Base-by-base conservation (phyloP, 306 rosid species). In the Fagus crenata region DNA sequence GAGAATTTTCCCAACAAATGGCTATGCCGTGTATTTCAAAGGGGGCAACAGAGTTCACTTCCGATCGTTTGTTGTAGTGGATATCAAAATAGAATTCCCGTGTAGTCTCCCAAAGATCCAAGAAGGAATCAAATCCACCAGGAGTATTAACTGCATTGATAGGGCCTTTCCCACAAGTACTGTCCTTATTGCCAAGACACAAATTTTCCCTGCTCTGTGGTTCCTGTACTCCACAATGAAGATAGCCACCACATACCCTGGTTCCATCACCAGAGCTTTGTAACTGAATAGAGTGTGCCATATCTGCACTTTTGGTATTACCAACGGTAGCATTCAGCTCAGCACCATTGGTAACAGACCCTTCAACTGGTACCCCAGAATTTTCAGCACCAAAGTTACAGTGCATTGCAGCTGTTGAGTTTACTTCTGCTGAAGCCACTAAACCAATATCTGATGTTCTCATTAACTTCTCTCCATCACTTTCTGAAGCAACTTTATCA, bases 21-120 rank as follows among this genome's bases (percentile, higher is more conserved):
- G 98, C 98, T 39, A 95, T 80, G 73, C 98, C 98, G 22, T 87
- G 90, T 75, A 95, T 71, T 85, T 95, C 97, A 37, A 92, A 95
- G 46, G 89, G 88, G 73, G 87, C 87, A 79, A 69, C 77, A 82
- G 97, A 80, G 81, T 86, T 91, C 76, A 92, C 78, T 70, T 85
- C 93, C 53, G 83, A 83, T 71, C 92, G 85, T 82, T 89, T 90
- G 81, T 83, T 86, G 81, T 89, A 87, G 82, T 95, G 90, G 69
- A 95, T 85, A 86, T 92, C 98, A 74, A 95, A 92, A 81, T 63
- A 90, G 87, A 95, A 95, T 82, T 90, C 97, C 8, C 68, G 77
- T 72, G 82, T 32, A 77, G 80, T 78, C 80, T 84, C 91, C 98
- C 98, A 95, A 43, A 89, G 81, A 81, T 92, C 92, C 86, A 95